Evolutionary conservation across 2,329 filamentous ascomycete species (phyloP), one percentile per base, ranked within the genome.

Genomic region (Sporothrix phasma): DNA sequence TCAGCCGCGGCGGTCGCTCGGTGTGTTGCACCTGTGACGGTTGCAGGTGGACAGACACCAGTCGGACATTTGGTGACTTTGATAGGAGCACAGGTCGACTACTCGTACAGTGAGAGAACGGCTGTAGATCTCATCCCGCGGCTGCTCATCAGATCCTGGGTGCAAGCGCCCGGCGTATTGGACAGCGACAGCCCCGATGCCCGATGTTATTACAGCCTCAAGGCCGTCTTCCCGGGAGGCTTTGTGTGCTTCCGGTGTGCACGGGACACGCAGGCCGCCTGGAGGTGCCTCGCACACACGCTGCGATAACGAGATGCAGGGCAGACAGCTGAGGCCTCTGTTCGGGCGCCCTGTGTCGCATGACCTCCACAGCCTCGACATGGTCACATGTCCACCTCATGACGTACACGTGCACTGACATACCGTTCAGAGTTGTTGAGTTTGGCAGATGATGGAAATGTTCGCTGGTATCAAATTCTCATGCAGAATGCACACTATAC

Each of bases 1-100:
- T 59, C 62, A 63, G 62, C 62, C 62, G 62, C 26, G 19, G 62
- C 58, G 51, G 51, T 54, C n/a, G 51, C 37, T 10, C 5, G 31
- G 13, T 39, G 19, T 39, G 51, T 54, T 43, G 39, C 37, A 58
- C 34, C 39, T 43, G 37, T 41, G 54, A 41, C 51, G 29, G 47
- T 11, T 47, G 29, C 45, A 49, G 43, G 24, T 31, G 41, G 24
- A 22, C 37, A 37, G 10, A 29, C 49, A 53, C 22, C 5, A 22
- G 39, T 2, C 22, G 10, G 26, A 22, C 49, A 53, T 15, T 8
- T 24, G 17, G 2, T 46, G 34, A 13, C 43, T 41, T 59, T 29
- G 13, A 46, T n/a, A 45, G 15, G 15, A 19, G n/a, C 37, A 15
- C n/a, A n/a, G n/a, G n/a, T n/a, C n/a, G n/a, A n/a, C n/a, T n/a